Evolutionary conservation across 73 alveolate genomes (phyloP), one percentile per base, ranked within the genome.

Genomic region (Tetrahymena malaccensis): DNA sequence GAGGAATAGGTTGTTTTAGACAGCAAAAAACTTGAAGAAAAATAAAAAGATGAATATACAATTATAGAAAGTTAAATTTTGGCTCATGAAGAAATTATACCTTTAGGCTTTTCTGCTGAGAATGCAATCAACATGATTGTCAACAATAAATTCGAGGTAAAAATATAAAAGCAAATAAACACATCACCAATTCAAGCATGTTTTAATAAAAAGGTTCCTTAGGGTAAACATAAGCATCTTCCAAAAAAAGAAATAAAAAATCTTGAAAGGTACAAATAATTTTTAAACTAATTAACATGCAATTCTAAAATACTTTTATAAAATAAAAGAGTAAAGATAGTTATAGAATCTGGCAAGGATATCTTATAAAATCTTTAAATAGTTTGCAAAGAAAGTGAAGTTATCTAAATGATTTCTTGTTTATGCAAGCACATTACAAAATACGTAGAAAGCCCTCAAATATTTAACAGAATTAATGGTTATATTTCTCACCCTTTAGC

Each of bases 101-200:
- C 97, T 35, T 85, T 95, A 17, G 97, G 97, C 16, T 43, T 95
- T 43, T 70, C 95, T 89, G 43, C 95, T 95, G 97, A 95, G 89
- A 43, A 93, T 40, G 95, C 94, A 37, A 37, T 95, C 27, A 43
- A 43, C 50, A 7, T 43, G 12, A 83, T 95, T 56, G 55, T 50
- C 35, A 95, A 95, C 94, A 95, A 95, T 50, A 89, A 95, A 31
- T 95, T 27, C 33, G 22, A 95, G 31, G 95, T 70, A 34, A n/a
- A n/a, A n/a, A n/a, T 25, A 35, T 33, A 83, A 85, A 25, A 85
- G 34, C 22, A 10, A 21, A 85, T 94, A 85, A 85, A 50, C 34
- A 43, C n/a, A 93, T 43, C 11, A 56, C 10, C 12, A 56, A 22
- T 56, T 94, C 84, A 12, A 19, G 37, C 8, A 85, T 33, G 84